Evolutionary conservation across 208 protist species (phyloP).

Genomic region (Wallacemonas rigidus): DNA sequence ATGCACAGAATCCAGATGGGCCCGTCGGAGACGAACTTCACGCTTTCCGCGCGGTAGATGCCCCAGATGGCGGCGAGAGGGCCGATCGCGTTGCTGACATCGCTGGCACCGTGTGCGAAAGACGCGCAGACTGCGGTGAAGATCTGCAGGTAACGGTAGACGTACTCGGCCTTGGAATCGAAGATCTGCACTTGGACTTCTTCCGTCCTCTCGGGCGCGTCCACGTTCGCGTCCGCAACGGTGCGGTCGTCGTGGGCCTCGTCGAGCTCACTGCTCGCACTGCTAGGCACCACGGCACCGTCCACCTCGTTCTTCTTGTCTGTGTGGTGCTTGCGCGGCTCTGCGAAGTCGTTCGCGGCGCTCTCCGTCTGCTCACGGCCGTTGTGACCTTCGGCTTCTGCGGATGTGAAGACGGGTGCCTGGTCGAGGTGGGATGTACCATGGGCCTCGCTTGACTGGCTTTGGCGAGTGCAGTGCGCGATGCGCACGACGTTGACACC

Average conservation of each 20-base stretch:
- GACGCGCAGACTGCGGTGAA: conserved; percentile 83
- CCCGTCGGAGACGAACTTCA: conserved; percentile 31
- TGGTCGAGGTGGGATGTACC: no score
- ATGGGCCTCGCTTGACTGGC: background rate
- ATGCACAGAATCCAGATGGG: conserved; percentile 76
- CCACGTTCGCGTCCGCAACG: background rate
- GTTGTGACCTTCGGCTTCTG: conserved; percentile 23
- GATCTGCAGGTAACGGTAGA: conserved; percentile 83
- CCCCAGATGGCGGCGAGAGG: conserved; percentile 74
- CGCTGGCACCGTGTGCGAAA: conserved; percentile 86
- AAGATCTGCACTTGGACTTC: conserved; percentile 50
- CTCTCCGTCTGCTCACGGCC: conserved; percentile 1
- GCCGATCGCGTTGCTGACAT: conserved; percentile 85
- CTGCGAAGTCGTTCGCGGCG: conserved; percentile 2
- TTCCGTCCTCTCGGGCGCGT: background rate
- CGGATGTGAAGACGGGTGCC: background rate
- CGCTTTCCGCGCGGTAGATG: conserved; percentile 54
- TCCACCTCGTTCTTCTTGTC: conserved; percentile 1
- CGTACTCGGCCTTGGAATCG: conserved; percentile 52
- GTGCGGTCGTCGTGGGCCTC: conserved; percentile 18
- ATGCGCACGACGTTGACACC: conserved; percentile 4
- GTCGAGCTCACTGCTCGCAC: conserved; percentile 14
- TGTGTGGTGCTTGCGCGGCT: background rate
- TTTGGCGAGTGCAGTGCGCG: background rate
- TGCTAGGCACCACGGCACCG: conserved; percentile 13